Percentiles rank a stretch among this genome's conserved stretches.
Conservation (phyloP, 2,329 filamentous ascomycete genomes). For the Diaporthe eres region DNA sequence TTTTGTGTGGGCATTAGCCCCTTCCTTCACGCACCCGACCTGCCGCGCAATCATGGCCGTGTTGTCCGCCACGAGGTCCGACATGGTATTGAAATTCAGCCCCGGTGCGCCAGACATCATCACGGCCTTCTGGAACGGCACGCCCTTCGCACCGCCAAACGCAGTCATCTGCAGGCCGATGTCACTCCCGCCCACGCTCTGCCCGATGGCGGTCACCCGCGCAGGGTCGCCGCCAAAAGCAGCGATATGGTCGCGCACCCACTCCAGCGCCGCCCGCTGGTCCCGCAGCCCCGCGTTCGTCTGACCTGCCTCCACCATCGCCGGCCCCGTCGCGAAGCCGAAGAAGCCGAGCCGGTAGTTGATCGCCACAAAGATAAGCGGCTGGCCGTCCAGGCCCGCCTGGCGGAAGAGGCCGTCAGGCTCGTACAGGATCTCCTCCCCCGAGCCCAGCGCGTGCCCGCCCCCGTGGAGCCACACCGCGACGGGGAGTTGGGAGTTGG, state of each 20-base stretch:
- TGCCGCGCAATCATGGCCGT: constrained; percentile 45
- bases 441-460: constrained; percentile 45
- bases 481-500: constrained; percentile 44
- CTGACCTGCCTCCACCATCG: constrained; percentile 44
- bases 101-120: constrained; percentile 50
- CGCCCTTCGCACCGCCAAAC: constrained; percentile 45
- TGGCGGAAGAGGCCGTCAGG: constrained; percentile 46
- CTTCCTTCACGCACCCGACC: constrained; percentile 41
- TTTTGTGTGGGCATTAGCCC: constrained; percentile 1
- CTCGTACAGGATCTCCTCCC: constrained; percentile 45
- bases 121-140: constrained; percentile 50
- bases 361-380: constrained; percentile 46
- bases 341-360: constrained; percentile 48
- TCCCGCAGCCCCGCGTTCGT: constrained; percentile 51
- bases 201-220: constrained; percentile 49
- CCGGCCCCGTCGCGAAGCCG: constrained; percentile 45
- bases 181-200: constrained; percentile 50
- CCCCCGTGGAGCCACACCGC: constrained; percentile 47
- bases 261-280: constrained; percentile 50
- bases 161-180: constrained; percentile 48
- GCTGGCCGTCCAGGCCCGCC: constrained; percentile 42
- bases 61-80: constrained; percentile 46
- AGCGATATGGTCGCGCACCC: constrained; percentile 15
- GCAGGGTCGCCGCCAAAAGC: constrained; percentile 27
- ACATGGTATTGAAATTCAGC: constrained; percentile 49